Evolutionary conservation across 179 eudicot species (phyloP).

Genomic region (Spinacia oleracea): DNA sequence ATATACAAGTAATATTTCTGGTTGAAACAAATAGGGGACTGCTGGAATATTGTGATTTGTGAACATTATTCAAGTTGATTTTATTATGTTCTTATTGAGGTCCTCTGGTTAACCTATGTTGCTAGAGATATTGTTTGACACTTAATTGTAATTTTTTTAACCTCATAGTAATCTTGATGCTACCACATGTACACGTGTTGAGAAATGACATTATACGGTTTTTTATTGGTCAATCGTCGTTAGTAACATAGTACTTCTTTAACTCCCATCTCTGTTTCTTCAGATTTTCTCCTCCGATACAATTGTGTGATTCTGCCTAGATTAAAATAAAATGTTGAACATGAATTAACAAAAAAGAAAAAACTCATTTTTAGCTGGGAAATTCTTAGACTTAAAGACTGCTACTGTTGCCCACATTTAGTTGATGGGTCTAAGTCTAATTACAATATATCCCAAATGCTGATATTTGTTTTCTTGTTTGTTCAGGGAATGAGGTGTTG

Average conservation of each 20-base stretch:
- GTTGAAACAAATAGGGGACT: not conserved
- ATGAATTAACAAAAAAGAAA: too few species aligned
- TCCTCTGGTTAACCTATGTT: not conserved
- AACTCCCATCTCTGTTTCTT: too few species aligned
- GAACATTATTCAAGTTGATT: not conserved
- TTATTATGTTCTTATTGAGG: not conserved
- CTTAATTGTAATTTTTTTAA: not conserved
- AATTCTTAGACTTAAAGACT: not conserved
- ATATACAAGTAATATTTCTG: not conserved
- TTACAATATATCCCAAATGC: not conserved
- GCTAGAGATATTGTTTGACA: not conserved
- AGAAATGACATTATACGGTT: too few species aligned
- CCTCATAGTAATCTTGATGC: not conserved
- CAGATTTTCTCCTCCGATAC: too few species aligned
- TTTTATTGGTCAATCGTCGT: too few species aligned
- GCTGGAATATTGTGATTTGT: not conserved
- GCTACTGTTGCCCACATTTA: not conserved
- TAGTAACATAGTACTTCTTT: too few species aligned
- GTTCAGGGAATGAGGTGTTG: conserved; percentile 27
- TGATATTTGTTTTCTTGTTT: conserved; percentile 12
- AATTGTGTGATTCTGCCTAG: too few species aligned
- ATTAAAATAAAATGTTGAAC: too few species aligned
- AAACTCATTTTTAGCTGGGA: not conserved
- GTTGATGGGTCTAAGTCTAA: not conserved
- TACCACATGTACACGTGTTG: not conserved